Evolutionary conservation across 352 stramenopile species (phyloP).

Genomic region (Globisporangium nodosum): DNA sequence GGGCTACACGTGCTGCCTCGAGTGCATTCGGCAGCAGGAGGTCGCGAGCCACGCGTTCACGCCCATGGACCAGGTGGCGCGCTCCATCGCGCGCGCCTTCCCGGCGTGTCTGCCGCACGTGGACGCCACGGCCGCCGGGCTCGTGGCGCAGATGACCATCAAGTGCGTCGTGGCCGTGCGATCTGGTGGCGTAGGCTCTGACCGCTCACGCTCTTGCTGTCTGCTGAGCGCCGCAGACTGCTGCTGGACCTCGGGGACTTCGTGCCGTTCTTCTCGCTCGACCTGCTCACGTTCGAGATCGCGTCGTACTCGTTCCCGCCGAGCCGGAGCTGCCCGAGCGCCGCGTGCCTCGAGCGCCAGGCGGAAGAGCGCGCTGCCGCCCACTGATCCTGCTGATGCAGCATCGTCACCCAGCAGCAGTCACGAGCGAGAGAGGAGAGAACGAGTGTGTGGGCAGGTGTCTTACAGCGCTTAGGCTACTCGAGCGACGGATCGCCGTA

Average conservation of each 20-base stretch:
- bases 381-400: neutral
- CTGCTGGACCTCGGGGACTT: slow-evolving; percentile 31
- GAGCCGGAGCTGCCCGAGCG: slow-evolving; percentile 19
- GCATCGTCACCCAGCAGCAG: neutral
- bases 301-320: slow-evolving; percentile 31
- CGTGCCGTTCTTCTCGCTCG: slow-evolving; percentile 31
- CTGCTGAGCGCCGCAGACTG: slow-evolving; percentile 14
- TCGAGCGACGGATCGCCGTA: slow-evolving; percentile 38
- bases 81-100: slow-evolving; percentile 29
- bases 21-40: slow-evolving; percentile 18
- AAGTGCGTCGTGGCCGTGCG: slow-evolving; percentile 18
- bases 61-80: slow-evolving; percentile 22
- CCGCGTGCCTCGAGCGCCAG: slow-evolving; percentile 25
- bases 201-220: neutral
- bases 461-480: neutral
- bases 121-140: slow-evolving; percentile 25
- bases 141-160: slow-evolving; percentile 24
- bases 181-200: neutral
- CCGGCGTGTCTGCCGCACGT: slow-evolving; percentile 31
- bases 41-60: neutral
- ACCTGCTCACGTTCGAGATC: slow-evolving; percentile 30
- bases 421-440: neutral
- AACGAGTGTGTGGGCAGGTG: neutral
- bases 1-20: slow-evolving; percentile 34
- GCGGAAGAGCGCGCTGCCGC: slow-evolving; percentile 15